These are phyloP conservation scores for Pythium aquatile DNA, from an alignment of 352 stramenopile genomes.

Conservation along the genomic window DNA sequence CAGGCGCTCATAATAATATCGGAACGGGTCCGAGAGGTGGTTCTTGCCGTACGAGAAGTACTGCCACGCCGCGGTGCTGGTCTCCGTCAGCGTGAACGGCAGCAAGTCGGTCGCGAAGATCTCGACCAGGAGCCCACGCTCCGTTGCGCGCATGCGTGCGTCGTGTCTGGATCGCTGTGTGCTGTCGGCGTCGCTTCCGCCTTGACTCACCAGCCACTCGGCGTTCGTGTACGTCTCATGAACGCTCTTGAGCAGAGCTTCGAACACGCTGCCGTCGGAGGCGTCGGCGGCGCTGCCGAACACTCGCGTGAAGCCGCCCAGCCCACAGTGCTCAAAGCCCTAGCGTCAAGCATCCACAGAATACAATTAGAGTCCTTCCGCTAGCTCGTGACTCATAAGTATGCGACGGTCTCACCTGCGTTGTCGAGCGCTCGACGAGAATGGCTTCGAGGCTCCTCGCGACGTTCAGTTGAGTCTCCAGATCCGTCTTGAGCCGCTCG, in stretches of 20 bases:
- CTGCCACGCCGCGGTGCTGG: slow-evolving; percentile 9
- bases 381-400: too few relatives aligned
- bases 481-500: slow-evolving; percentile 35
- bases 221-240: slow-evolving; percentile 6
- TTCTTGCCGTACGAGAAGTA: slow-evolving; percentile 11
- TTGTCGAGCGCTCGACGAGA: slow-evolving; percentile 25
- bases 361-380: slow-evolving; percentile 5
- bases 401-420: neutral
- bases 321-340: slow-evolving; percentile 5
- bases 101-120: slow-evolving; percentile 13
- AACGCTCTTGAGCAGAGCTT: slow-evolving; percentile 1
- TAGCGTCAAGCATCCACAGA: neutral
- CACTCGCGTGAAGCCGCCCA: slow-evolving; percentile 7
- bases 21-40: slow-evolving; percentile 1
- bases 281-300: neutral
- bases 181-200: neutral
- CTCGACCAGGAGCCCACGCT: slow-evolving; percentile 10
- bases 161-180: slow-evolving; percentile 1
- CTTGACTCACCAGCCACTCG: neutral
- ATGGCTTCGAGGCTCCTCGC: slow-evolving; percentile 31
- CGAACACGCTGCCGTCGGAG: neutral
- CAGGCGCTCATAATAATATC: slow-evolving; percentile 9
- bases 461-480: slow-evolving; percentile 40
- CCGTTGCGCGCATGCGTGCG: slow-evolving; percentile 2
- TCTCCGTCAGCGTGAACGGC: slow-evolving; percentile 3